Evolutionary conservation across 139 green algal genomes (phyloP), one percentile per base, ranked within the genome.

Genomic region (Chlorella sp.): DNA sequence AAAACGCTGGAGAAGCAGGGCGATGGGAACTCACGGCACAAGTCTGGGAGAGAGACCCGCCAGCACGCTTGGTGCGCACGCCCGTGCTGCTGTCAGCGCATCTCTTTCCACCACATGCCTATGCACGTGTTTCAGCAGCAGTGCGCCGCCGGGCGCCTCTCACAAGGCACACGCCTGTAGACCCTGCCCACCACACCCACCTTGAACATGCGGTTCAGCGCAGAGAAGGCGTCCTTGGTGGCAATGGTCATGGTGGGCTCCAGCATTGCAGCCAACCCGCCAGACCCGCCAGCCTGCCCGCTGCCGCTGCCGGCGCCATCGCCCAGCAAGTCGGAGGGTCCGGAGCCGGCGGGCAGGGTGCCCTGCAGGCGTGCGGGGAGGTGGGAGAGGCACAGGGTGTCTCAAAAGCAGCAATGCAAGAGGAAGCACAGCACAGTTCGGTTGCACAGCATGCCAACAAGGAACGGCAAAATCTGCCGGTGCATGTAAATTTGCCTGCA

Each of bases 121-220:
- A 9, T 9, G 9, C 64, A 28, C 21, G 11, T 26, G 24, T 71
- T 14, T 26, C 11, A 18, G 21, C 64, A 71, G 64, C 64, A 28
- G 3, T n/a, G 37, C 34, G 7, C 21, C 78, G 9, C 30, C 36
- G 39, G n/a, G 32, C 19, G 77, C 78, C 68, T 22, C 21, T n/a
- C 40, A 4, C 4, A 32, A 64, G 11, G 37, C 77, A 61, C 77
- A n/a, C 28, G 9, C 19, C 24, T 53, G 7, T 36, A 82, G 1
- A 30, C 36, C 22, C 9, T 37, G 78, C 40, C 39, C 3, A 19
- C 32, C 40, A 26, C 36, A 88, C 86, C 15, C 71, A 89, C 87
- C 81, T 84, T 82, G 66, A 97, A 97, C 88, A 96, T 93, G 22
- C 89, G 82, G 82, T 97, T 97, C 3, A 97, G 78, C 0, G 94